These are phyloP conservation scores for Lotus japonicus DNA, from an alignment of 306 rosid species.

Conservation along the genomic window DNA sequence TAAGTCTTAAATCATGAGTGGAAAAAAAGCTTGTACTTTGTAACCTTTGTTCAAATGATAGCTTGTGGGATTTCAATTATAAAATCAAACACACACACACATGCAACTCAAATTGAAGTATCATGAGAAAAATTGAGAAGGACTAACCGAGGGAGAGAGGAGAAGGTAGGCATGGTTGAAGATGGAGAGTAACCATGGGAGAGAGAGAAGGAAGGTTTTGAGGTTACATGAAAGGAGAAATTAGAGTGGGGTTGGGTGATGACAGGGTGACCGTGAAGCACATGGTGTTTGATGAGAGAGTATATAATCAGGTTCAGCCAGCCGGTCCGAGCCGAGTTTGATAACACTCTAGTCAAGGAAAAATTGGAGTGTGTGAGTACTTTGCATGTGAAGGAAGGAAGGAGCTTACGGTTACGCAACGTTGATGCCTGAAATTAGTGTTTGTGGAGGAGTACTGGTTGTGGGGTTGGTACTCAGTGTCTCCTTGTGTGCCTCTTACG, in stretches of 20 bases:
- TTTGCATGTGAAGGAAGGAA: conserved; percentile 12
- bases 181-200: conserved; percentile 51
- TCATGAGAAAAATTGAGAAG: not conserved
- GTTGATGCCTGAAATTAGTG: not conserved
- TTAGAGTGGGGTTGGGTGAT: not conserved
- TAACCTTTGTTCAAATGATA: too few relatives aligned
- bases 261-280: conserved; percentile 18
- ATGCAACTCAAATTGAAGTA: too few relatives aligned
- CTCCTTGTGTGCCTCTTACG: not conserved
- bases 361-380: not conserved
- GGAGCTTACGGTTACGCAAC: conserved; percentile 29
- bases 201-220: not conserved
- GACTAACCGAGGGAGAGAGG: conserved; percentile 53
- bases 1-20: too few relatives aligned
- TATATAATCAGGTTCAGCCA: not conserved
- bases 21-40: too few relatives aligned
- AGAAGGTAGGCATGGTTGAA: conserved; percentile 58
- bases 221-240: not conserved
- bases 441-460: not conserved
- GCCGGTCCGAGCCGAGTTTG: too few relatives aligned
- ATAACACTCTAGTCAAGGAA: too few relatives aligned
- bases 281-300: not conserved
- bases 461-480: conserved; percentile 18
- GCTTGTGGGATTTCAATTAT: too few relatives aligned
- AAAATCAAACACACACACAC: too few relatives aligned